These are phyloP conservation scores for Solanum ahanhuiri DNA, from an alignment of 257 asterid species.

Conservation along the genomic window DNA sequence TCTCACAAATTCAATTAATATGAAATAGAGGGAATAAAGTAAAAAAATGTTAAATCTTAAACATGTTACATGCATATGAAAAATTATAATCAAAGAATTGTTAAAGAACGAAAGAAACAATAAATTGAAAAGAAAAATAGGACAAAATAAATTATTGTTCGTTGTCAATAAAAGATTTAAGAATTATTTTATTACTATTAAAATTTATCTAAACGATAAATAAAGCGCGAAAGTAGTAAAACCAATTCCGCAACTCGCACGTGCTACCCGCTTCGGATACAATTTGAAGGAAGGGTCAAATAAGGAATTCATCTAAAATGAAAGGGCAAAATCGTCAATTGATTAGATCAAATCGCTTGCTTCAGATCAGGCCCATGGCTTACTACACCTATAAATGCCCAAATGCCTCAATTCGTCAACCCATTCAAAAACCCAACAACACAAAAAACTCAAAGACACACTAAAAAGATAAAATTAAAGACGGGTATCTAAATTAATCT, in stretches of 20 bases:
- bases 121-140: neutral
- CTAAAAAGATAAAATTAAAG: neutral
- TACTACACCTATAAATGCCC: neutral
- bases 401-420: neutral
- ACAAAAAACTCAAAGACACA: neutral
- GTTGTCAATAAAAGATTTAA: neutral
- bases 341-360: neutral
- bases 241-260: neutral
- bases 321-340: neutral
- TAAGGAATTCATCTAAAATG: neutral
- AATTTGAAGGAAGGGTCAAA: neutral
- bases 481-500: neutral
- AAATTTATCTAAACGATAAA: neutral
- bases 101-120: neutral
- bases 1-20: too few species aligned
- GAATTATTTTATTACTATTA: neutral
- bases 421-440: neutral
- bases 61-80: neutral
- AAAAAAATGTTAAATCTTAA: too few species aligned
- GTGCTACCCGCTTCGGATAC: neutral
- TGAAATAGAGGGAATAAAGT: too few species aligned
- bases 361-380: slow-evolving; percentile 3
- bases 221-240: slow-evolving; percentile 1
- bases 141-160: neutral
- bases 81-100: too few species aligned